Base-by-base conservation (phyloP, 1,139 yeast species). In the Pichia sp. region DNA sequence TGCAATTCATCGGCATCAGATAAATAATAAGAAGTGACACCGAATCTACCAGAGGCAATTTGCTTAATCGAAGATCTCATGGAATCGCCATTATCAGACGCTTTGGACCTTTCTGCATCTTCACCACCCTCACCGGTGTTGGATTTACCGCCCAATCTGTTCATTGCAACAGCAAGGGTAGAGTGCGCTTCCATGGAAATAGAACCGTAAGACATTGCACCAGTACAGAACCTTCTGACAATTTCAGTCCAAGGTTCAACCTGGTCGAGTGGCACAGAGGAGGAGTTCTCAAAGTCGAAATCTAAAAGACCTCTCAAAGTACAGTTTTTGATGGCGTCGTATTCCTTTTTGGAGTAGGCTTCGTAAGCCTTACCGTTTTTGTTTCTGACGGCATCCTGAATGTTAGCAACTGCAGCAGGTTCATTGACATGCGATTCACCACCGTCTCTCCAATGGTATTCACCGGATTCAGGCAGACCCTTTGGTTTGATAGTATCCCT, bases 71-170 rank as follows among this genome's bases (percentile, higher is more conserved):
- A 90, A 34, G 98, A 92, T 72, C 99, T 84, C 97, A 93, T 93
- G 23, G 98, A 90, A 70, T 93, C 98, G 67, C 98, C 98, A 64
- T 88, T 87, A 51, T 82, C 87, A 59, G 80, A 80, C 42, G 87
- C 86, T 57, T 79, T 76, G 5, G 96, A 87, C 67, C 98, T 81
- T 67, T 93, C 97, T 49, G 96, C 82, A 70, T 93, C 98, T 74
- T 93, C 99, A 77, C 99, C 99, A 78, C 99, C 99, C 77, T 93
- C 99, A 76, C 99, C 99, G 60, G 98, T 92, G 72, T 93, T 93
- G 52, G 97, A 90, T 73, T 90, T 93, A 66, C 97, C 99, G 54
- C 98, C 98, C 63, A 93, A 79, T 72, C 98, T 80, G 76, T 93
- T 93, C 99, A 93, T 93, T 51, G 99, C 99, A 56, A 93, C 96